Conservation (phyloP, 1,284 basidiomycete genomes). For the Limonomyces culmigenus region DNA sequence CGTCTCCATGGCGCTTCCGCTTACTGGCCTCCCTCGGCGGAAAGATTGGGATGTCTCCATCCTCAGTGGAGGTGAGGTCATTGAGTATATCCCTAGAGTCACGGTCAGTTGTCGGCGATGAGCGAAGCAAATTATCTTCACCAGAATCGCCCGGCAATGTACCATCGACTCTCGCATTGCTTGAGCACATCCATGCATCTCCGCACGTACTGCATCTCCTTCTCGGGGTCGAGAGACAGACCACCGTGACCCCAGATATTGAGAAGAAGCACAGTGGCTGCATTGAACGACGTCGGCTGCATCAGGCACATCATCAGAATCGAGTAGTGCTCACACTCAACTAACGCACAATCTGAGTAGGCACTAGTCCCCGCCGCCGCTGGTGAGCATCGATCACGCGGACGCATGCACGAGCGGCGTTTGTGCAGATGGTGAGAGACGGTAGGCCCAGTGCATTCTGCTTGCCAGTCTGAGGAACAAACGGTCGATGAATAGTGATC, state of each 20-base stretch:
- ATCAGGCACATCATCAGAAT: slow-evolving; percentile 11
- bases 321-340: too few species aligned
- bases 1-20: too few species aligned
- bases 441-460: slow-evolving; percentile 43
- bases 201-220: slow-evolving; percentile 54
- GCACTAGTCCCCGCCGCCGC: slow-evolving; percentile 11
- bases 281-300: slow-evolving; percentile 40
- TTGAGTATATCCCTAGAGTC: slow-evolving; percentile 42
- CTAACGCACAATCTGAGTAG: neutral
- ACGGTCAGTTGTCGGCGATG: neutral
- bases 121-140: too few species aligned
- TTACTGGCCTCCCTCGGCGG: too few species aligned
- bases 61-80: too few species aligned
- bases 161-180: slow-evolving; percentile 20
- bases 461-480: slow-evolving; percentile 54
- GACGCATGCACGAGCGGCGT: slow-evolving; percentile 65
- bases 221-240: slow-evolving; percentile 30
- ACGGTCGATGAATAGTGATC: slow-evolving; percentile 69
- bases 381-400: slow-evolving; percentile 49
- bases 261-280: slow-evolving; percentile 52
- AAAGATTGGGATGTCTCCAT: too few species aligned
- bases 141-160: slow-evolving; percentile 3
- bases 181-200: slow-evolving; percentile 50
- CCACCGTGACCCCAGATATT: slow-evolving; percentile 62
- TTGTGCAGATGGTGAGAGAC: slow-evolving; percentile 71